Base-by-base conservation (phyloP, 2,329 filamentous ascomycete genomes). In the Aspergillus quadricinctus region DNA sequence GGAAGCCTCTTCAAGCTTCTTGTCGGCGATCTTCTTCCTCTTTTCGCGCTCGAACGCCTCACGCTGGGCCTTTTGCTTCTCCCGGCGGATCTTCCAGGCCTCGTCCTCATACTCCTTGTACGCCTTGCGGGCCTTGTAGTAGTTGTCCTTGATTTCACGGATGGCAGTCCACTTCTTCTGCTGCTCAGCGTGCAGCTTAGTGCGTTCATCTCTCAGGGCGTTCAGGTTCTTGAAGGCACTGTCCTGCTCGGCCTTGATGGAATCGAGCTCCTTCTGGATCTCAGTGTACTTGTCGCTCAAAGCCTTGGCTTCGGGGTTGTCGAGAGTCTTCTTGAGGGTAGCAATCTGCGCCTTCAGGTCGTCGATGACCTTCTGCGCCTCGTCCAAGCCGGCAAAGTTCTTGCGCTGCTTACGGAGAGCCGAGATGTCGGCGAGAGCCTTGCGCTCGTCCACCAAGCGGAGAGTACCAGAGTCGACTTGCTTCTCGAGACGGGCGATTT, bases 371-470 rank as follows among this genome's bases (percentile, higher is more conserved):
- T 95, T 95, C 78, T 97, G 90, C 35, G 86, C 81, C 57, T 89
- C 86, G 58, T 96, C 91, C 69, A 97, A 88, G 60, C 86, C 84
- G 57, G 87, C 85, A 73, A 99, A 97, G 76, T 86, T 88, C 85
- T 97, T 97, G 79, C 90, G 90, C 69, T 89, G 84, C 81, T 95
- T 96, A 75, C 89, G 88, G 64, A 97, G 80, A 72, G 79, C 88
- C 50, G 88, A 89, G 66, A 96, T 88, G 68, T 97, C 91, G 51
- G 83, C 79, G 21, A 97, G 82, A 8, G 90, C 87, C 83, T 97
- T 97, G 82, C 91, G 95, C 84, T 97, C 94, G 67, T 99, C 94
- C 10, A 97, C 94, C 52, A 99, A 81, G 79, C 92, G 96, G 88
- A 99, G 92, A 73, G 84, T 88, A 62, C 93, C 93, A 37, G 86